phyloP scores from a whole-genome alignment of 306 rosid species.

The Trifolium subterraneum region DNA sequence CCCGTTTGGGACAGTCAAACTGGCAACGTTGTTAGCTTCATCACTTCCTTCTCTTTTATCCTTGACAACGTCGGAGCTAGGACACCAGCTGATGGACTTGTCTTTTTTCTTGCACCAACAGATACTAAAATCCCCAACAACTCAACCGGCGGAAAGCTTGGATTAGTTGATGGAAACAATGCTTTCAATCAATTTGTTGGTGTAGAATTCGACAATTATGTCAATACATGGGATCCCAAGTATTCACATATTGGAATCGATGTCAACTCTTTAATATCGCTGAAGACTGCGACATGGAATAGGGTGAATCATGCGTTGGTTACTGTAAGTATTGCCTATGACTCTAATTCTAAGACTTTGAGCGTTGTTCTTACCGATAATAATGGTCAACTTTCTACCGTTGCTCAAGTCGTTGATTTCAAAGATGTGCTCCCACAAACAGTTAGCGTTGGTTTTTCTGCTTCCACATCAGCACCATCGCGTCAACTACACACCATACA shows the following conservation, averaged over 20 bases:
- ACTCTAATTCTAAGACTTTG: not conserved
- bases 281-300: not conserved
- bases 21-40: not conserved
- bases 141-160: not conserved
- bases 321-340: not conserved
- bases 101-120: not conserved
- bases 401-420: not conserved
- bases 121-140: not conserved
- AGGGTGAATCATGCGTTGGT: not conserved
- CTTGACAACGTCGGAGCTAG: too few relatives aligned
- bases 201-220: not conserved
- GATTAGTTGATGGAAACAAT: not conserved
- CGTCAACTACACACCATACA: not conserved
- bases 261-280: not conserved
- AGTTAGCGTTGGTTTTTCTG: not conserved
- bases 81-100: not conserved
- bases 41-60: not conserved
- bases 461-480: not conserved
- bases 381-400: not conserved
- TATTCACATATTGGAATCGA: not conserved
- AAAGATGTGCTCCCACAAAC: not conserved
- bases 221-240: not conserved
- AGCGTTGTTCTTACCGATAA: not conserved
- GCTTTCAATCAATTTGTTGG: not conserved
- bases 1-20: not conserved